These are phyloP conservation scores for Phialemonium atrogriseum DNA, from an alignment of 2,329 filamentous ascomycete species.

Conservation along the genomic window DNA sequence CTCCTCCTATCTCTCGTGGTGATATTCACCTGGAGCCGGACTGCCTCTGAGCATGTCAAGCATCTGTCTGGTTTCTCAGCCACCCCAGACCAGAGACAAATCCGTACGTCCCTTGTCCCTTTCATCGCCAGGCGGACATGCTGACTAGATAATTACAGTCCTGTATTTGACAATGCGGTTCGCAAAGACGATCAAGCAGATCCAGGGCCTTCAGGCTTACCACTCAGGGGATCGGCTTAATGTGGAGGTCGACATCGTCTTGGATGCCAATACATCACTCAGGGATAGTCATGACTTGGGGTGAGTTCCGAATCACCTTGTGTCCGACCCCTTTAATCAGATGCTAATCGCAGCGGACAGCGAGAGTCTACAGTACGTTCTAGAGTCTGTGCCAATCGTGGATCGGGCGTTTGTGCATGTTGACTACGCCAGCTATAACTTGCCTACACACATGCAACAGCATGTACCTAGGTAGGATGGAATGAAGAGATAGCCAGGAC, in stretches of 20 bases:
- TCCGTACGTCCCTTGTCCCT: slow-evolving; percentile 30
- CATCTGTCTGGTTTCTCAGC: slow-evolving; percentile 74
- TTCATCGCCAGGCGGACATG: slow-evolving; percentile 2
- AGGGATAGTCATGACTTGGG: slow-evolving; percentile 75
- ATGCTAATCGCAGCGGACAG: slow-evolving; percentile 19
- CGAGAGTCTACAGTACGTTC: slow-evolving; percentile 72
- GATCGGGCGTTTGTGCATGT: slow-evolving; percentile 63
- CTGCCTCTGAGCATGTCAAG: slow-evolving; percentile 67
- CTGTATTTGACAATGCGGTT: slow-evolving; percentile 93
- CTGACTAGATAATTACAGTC: slow-evolving; percentile 28
- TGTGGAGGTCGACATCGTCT: slow-evolving; percentile 73
- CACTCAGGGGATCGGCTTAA: slow-evolving; percentile 81
- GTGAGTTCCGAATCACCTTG: slow-evolving; percentile 12
- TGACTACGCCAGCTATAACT: slow-evolving; percentile 54
- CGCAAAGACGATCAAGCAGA: slow-evolving; percentile 76
- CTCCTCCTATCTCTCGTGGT: slow-evolving; percentile 71
- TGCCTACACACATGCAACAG: slow-evolving; percentile 50
- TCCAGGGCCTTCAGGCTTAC: slow-evolving; percentile 78
- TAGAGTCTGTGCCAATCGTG: slow-evolving; percentile 76
- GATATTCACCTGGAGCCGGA: slow-evolving; percentile 70
- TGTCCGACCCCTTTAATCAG: neutral
- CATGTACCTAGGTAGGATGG: too few species aligned
- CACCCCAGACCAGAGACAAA: slow-evolving; percentile 72
- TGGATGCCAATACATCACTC: slow-evolving; percentile 66
- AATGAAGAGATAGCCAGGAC: too few species aligned